phyloP scores from a whole-genome alignment of 2,329 filamentous ascomycete genomes.

The Cryphonectria naterciae region DNA sequence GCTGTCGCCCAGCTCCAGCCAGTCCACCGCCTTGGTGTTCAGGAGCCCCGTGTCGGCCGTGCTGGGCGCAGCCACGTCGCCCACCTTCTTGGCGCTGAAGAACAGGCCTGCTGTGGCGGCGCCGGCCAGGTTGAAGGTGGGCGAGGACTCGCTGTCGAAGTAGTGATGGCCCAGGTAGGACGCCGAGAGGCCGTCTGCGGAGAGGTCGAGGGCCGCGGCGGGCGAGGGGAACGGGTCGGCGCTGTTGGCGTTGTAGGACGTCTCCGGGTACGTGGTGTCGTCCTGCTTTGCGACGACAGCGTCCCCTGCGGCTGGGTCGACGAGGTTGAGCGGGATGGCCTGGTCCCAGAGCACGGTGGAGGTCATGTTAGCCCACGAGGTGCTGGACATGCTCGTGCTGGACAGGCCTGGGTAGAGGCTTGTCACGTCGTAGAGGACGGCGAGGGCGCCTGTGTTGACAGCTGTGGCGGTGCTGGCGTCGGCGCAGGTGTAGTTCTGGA shows the following conservation, averaged over 20 bases:
- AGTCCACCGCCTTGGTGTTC: conserved; percentile 57
- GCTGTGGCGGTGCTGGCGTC: conserved; percentile 39
- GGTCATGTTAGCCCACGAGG: conserved; percentile 47
- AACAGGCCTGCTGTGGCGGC: conserved; percentile 41
- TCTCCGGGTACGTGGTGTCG: conserved; percentile 37
- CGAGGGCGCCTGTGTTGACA: conserved; percentile 57
- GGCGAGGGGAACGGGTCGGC: conserved; percentile 50
- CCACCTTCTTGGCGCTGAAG: conserved; percentile 54
- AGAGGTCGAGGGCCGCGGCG: conserved; percentile 44
- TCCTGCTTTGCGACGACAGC: conserved; percentile 32
- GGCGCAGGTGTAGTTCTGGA: conserved; percentile 71
- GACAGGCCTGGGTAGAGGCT: conserved; percentile 53
- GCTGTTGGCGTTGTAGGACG: conserved; percentile 47
- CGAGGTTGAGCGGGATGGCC: conserved; percentile 53
- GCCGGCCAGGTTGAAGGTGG: conserved; percentile 62
- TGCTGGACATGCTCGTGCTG: conserved; percentile 41
- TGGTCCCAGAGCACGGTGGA: conserved; percentile 45
- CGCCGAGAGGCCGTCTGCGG: conserved; percentile 38
- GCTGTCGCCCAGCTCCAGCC: conserved; percentile 52
- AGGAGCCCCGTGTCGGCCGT: conserved; percentile 50
- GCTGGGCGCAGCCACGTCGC: conserved; percentile 55
- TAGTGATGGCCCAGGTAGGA: conserved; percentile 67
- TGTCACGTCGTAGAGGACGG: conserved; percentile 63
- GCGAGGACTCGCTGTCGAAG: conserved; percentile 59
- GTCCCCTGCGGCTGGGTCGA: conserved; percentile 35